Evolutionary conservation across 768 basidiomycete genomes (phyloP).

Genomic region (Rhizopogon roseolus): DNA sequence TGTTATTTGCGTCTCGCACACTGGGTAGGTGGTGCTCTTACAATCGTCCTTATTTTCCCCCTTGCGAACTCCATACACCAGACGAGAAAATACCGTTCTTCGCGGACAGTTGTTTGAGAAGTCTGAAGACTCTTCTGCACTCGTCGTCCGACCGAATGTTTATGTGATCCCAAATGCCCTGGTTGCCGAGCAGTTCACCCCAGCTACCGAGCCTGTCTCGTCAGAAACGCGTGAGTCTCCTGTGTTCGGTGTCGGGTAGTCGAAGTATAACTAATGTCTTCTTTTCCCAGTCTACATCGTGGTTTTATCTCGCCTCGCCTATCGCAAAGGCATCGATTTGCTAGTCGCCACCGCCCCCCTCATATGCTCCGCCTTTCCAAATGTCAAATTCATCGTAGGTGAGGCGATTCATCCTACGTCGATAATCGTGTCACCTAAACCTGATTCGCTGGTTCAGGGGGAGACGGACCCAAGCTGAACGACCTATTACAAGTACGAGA

Average conservation of each 20-base stretch:
- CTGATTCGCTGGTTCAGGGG: slow-evolving; percentile 49
- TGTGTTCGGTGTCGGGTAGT: not conserved
- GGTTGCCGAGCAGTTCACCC: slow-evolving; percentile 81
- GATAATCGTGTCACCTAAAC: not conserved
- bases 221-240: slow-evolving; percentile 51
- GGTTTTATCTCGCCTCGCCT: slow-evolving; percentile 84
- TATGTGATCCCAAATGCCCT: slow-evolving; percentile 95
- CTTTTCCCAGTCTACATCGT: slow-evolving; percentile 75
- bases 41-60: not conserved
- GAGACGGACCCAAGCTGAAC: slow-evolving; percentile 92
- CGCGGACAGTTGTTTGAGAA: slow-evolving; percentile 72
- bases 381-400: slow-evolving; percentile 89
- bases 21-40: slow-evolving; percentile 55
- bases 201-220: slow-evolving; percentile 39
- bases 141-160: slow-evolving; percentile 52
- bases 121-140: slow-evolving; percentile 35
- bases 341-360: slow-evolving; percentile 89
- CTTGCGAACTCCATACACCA: slow-evolving; percentile 23
- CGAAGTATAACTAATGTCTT: not conserved
- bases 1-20: slow-evolving; percentile 94
- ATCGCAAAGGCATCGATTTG: slow-evolving; percentile 95
- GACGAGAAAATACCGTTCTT: slow-evolving; percentile 96
- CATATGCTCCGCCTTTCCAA: slow-evolving; percentile 80
- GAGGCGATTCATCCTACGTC: slow-evolving; percentile 9
- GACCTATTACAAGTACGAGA: slow-evolving; percentile 96